Evolutionary conservation across 2,329 filamentous ascomycete species (phyloP).

Genomic region (Epichloe elymi): DNA sequence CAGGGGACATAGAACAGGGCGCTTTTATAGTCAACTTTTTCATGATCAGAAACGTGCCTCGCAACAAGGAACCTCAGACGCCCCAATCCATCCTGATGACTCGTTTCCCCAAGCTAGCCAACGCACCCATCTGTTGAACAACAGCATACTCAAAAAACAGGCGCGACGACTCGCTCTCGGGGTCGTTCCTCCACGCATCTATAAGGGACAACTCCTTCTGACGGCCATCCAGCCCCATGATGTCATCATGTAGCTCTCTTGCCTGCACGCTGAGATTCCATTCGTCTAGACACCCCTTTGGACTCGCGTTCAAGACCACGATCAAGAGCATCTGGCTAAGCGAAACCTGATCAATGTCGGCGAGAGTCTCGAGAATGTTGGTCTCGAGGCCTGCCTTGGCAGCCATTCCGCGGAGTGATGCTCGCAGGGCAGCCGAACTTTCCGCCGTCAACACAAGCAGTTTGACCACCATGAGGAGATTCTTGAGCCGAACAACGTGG

Average conservation of each 20-base stretch:
- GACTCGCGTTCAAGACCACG: conserved; percentile 31
- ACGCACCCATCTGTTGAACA: conserved; percentile 30
- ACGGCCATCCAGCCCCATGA: conserved; percentile 32
- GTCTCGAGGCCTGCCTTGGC: conserved; percentile 12
- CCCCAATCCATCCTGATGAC: conserved; percentile 29
- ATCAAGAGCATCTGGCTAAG: conserved; percentile 39
- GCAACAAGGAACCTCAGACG: neutral
- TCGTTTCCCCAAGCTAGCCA: conserved; percentile 32
- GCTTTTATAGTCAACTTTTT: too few relatives aligned
- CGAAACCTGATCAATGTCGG: conserved; percentile 36
- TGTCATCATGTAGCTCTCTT: conserved; percentile 33
- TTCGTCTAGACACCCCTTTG: conserved; percentile 27
- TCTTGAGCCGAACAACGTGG: conserved; percentile 35
- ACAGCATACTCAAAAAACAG: conserved; percentile 38
- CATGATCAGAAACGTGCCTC: too few relatives aligned
- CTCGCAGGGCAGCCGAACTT: conserved; percentile 15
- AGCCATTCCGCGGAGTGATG: conserved; percentile 12
- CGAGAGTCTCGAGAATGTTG: conserved; percentile 19
- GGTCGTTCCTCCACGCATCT: conserved; percentile 29
- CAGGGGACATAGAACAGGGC: too few relatives aligned
- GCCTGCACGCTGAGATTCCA: conserved; percentile 34
- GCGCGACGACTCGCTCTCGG: conserved; percentile 23
- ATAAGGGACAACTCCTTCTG: conserved; percentile 31
- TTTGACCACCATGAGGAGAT: conserved; percentile 37
- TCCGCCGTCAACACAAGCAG: conserved; percentile 37